Evolutionary conservation across 2,329 filamentous ascomycete species (phyloP).

Genomic region (Trichoderma simmonsii): DNA sequence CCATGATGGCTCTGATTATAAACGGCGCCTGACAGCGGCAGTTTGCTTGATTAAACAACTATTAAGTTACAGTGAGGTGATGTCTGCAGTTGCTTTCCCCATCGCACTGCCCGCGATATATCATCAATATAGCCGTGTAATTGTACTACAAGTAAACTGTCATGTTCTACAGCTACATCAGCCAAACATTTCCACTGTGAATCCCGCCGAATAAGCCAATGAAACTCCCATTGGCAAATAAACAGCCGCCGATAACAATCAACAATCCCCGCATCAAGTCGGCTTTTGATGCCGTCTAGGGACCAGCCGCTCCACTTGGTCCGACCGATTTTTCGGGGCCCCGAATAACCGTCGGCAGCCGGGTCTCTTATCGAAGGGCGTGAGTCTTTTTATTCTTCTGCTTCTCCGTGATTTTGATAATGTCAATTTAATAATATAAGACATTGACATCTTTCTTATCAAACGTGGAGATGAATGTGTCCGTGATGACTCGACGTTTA

Average conservation of each 20-base stretch:
- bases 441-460: not conserved
- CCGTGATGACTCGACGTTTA: not conserved
- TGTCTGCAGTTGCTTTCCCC: not conserved
- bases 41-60: not conserved
- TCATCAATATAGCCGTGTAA: not conserved
- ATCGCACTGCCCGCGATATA: not conserved
- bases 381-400: not conserved
- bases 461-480: not conserved
- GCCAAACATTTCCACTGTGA: not conserved
- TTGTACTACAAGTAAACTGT: not conserved
- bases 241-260: not conserved
- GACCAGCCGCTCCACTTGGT: constrained; percentile 13
- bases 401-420: not conserved
- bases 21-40: not conserved
- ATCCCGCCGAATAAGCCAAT: not conserved
- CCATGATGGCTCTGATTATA: not conserved
- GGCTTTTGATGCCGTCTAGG: constrained; percentile 16
- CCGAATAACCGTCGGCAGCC: not conserved
- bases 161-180: not conserved
- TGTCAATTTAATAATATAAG: not conserved
- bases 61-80: not conserved
- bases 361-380: not conserved
- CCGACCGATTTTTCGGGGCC: not conserved
- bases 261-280: constrained; percentile 1
- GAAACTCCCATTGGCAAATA: not conserved